These are phyloP conservation scores for Cladophialophora carrionii DNA, from an alignment of 2,329 filamentous ascomycete genomes.

Conservation along the genomic window DNA sequence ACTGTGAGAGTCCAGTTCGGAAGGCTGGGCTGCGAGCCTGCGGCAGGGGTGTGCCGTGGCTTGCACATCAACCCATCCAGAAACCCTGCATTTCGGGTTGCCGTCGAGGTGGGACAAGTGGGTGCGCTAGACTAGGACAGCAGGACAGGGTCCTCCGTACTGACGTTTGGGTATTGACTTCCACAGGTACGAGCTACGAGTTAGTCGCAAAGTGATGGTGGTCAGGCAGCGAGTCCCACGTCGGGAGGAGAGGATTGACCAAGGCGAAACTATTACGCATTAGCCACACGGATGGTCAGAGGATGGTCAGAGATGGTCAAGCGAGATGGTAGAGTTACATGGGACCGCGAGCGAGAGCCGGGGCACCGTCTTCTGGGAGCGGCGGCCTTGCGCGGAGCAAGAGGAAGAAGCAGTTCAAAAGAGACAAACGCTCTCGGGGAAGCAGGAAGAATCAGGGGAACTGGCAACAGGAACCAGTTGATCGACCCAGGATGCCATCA, in stretches of 20 bases:
- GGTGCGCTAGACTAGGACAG: neutral
- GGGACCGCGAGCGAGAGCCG: neutral
- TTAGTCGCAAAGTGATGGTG: neutral
- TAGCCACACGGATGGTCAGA: neutral
- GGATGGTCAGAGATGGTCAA: neutral
- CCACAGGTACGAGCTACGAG: neutral
- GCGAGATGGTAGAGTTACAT: constrained; percentile 23
- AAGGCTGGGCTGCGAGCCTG: constrained; percentile 21
- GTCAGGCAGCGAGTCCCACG: constrained; percentile 13
- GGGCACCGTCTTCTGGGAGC: constrained; percentile 1
- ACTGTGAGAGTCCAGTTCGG: constrained; percentile 20
- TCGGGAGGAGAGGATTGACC: neutral
- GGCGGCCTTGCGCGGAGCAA: neutral
- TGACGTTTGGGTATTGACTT: neutral
- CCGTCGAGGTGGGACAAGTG: constrained; percentile 13
- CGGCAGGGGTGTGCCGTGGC: constrained; percentile 5
- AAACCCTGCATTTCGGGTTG: constrained; percentile 10
- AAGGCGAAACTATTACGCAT: neutral
- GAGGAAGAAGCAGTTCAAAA: neutral
- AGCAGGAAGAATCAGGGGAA: constrained; percentile 6
- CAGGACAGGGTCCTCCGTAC: neutral
- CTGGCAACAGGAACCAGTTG: neutral
- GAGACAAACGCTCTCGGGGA: constrained; percentile 18
- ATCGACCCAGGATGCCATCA: neutral
- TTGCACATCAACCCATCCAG: constrained; percentile 3